These are phyloP conservation scores for Aspergillus persii DNA, from an alignment of 2,329 filamentous ascomycete genomes.

Conservation along the genomic window DNA sequence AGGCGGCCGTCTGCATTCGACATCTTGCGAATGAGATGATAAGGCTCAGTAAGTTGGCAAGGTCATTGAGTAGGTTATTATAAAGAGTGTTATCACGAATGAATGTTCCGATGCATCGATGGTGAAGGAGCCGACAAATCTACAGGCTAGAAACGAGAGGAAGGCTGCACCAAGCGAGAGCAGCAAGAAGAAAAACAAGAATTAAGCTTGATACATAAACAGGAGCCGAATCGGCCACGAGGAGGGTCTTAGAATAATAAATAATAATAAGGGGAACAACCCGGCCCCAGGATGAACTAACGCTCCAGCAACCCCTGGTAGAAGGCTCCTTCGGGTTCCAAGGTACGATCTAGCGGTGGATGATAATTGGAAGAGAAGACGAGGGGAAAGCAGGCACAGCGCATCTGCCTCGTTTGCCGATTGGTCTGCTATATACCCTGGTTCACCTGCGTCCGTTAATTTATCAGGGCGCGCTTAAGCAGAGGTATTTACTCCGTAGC, in stretches of 20 bases:
- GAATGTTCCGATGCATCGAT: background rate
- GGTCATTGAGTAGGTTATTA: background rate
- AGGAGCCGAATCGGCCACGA: background rate
- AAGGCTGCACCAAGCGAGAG: background rate
- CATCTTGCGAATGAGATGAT: conserved; percentile 19
- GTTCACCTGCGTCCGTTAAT: conserved; percentile 1
- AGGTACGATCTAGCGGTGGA: background rate
- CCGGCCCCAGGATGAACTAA: background rate
- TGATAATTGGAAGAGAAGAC: conserved; percentile 3
- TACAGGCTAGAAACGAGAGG: background rate
- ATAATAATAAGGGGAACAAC: background rate
- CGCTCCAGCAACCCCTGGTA: background rate
- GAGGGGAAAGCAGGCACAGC: conserved; percentile 1
- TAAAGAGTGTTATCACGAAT: background rate
- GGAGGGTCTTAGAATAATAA: conserved; percentile 1
- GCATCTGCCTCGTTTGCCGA: conserved; percentile 2
- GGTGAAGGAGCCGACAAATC: background rate
- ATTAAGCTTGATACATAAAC: conserved; percentile 1
- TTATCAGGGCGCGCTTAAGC: background rate
- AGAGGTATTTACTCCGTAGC: background rate
- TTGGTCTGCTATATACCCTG: conserved; percentile 4
- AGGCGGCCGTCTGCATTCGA: conserved; percentile 8
- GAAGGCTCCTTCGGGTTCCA: conserved; percentile 2
- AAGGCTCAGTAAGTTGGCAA: background rate
- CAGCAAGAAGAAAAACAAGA: background rate